Percentiles rank a stretch among this genome's conserved stretches.
Evolutionary conservation across 805 yeast species (phyloP).

Genomic region (Wickerhamomyces sydowiorum): DNA sequence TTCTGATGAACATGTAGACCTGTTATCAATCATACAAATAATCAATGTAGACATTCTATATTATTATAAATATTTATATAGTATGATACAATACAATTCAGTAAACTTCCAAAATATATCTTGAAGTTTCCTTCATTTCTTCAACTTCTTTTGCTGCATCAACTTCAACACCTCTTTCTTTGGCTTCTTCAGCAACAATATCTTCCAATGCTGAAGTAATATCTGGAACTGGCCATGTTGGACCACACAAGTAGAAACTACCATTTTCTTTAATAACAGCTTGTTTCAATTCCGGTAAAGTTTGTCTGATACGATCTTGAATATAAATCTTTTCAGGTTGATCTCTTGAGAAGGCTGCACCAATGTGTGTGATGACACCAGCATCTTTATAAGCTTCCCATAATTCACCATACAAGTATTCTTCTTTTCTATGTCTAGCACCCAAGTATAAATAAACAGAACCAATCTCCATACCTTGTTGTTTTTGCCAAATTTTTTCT

Average conservation of each 20-base stretch:
- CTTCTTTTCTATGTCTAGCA: conserved; percentile 92
- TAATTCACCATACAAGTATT: conserved; percentile 90
- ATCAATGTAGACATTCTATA: neutral
- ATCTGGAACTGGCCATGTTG: conserved; percentile 99
- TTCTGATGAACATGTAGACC: too few relatives aligned
- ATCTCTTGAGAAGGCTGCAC: conserved; percentile 98
- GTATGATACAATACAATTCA: conserved; percentile 36
- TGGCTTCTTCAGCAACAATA: conserved; percentile 68
- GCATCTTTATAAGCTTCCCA: conserved; percentile 97
- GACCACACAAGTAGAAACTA: conserved; percentile 94
- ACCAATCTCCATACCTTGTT: conserved; percentile 86
- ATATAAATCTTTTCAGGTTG: conserved; percentile 92
- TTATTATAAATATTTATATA: neutral
- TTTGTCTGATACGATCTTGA: conserved; percentile 86
- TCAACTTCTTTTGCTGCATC: conserved; percentile 81
- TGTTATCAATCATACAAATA: too few relatives aligned
- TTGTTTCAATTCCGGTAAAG: conserved; percentile 63
- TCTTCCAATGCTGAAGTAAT: conserved; percentile 86
- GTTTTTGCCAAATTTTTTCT: conserved; percentile 89
- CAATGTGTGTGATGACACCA: conserved; percentile 87
- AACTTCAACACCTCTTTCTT: conserved; percentile 54
- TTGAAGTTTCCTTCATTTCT: conserved; percentile 86
- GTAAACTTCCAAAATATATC: conserved; percentile 91
- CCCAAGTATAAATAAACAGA: conserved; percentile 85
- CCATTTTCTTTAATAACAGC: conserved; percentile 79